Evolutionary conservation across 2,329 filamentous ascomycete species (phyloP), one percentile per base, ranked within the genome.

Genomic region (Alternaria dauci): DNA sequence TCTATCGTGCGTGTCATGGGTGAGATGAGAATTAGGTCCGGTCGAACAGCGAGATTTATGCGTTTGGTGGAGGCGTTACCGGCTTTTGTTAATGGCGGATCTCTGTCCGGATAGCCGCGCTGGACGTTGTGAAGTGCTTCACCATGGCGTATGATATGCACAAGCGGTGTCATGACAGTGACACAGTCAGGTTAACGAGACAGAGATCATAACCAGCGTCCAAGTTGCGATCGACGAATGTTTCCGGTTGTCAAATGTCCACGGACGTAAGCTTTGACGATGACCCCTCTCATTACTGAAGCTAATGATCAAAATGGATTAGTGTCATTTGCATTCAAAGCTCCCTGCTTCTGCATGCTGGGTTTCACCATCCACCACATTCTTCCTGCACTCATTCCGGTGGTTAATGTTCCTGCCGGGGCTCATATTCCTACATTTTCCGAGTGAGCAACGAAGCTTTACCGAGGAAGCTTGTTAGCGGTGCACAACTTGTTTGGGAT

Each of bases 1-100:
- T 72, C 61, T 14, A 72, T 61, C 4, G 69, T 69, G n/a, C 70
- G 63, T 11, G 63, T 71, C 63, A 71, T 69, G 28, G 69, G 67
- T 6, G 70, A 72, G 28, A 72, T 64, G 46, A 72, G 44, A 51
- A 72, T 61, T 4, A 72, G 39, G 26, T 71, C 63, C 23, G 70
- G 69, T 7, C 7, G 38, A 0, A 46, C 8, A 4, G 58, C 8
- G 8, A 67, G 48, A 8, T 54, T 53, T 26, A 67, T 63, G 12
- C 46, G 38, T 44, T 62, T 62, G 8, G 66, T 68, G 8, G 55
- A 55, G 16, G 43, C 30, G 3, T 65, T 51, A 4, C 69, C 66
- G 7, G 56, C 18, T 43, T 61, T 48, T 12, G 66, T 71, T n/a
- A 71, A 42, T 8, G 70, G 66, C 5, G 70, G 66, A 42, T 73